These are phyloP conservation scores for Hypoxylon cercidicola DNA, from an alignment of 495 filamentous ascomycete genomes.

Conservation along the genomic window DNA sequence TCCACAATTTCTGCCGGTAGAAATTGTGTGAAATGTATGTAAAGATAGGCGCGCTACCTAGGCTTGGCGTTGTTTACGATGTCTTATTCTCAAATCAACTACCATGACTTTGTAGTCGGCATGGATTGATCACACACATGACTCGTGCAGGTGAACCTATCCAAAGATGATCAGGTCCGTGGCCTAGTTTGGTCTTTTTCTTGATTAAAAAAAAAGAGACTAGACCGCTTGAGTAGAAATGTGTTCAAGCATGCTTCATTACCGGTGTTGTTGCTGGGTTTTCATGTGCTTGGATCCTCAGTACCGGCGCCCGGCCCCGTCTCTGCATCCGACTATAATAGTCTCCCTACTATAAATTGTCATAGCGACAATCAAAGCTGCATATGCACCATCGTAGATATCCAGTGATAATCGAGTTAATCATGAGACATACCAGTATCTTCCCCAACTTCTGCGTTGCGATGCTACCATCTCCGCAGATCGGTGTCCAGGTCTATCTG, in stretches of 20 bases:
- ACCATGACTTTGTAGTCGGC: constrained; percentile 20
- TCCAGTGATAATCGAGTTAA: constrained; percentile 20
- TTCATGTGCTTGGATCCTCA: constrained; percentile 19
- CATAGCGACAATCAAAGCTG: constrained; percentile 42
- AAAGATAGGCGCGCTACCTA: constrained; percentile 9
- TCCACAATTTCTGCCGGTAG: constrained; percentile 22
- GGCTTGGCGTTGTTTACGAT: constrained; percentile 19
- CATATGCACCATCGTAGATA: constrained; percentile 22
- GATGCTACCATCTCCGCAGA: constrained; percentile 39
- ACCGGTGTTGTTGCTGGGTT: background rate
- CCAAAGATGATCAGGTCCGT: constrained; percentile 16
- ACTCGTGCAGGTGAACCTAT: constrained; percentile 19
- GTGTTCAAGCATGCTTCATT: constrained; percentile 3
- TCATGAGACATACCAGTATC: constrained; percentile 14
- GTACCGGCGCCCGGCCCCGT: constrained; percentile 7
- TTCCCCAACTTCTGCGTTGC: constrained; percentile 28
- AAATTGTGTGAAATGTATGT: background rate
- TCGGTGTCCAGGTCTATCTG: constrained; percentile 16
- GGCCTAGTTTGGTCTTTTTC: constrained; percentile 8
- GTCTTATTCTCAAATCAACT: constrained; percentile 5
- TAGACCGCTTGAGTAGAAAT: constrained; percentile 16
- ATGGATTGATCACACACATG: constrained; percentile 12
- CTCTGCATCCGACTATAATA: constrained; percentile 15
- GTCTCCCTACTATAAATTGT: constrained; percentile 18
- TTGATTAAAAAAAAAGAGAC: constrained; percentile 8